Evolutionary conservation across 495 filamentous ascomycete genomes (phyloP), one percentile per base, ranked within the genome.

Genomic region (Aspergillus affinis): DNA sequence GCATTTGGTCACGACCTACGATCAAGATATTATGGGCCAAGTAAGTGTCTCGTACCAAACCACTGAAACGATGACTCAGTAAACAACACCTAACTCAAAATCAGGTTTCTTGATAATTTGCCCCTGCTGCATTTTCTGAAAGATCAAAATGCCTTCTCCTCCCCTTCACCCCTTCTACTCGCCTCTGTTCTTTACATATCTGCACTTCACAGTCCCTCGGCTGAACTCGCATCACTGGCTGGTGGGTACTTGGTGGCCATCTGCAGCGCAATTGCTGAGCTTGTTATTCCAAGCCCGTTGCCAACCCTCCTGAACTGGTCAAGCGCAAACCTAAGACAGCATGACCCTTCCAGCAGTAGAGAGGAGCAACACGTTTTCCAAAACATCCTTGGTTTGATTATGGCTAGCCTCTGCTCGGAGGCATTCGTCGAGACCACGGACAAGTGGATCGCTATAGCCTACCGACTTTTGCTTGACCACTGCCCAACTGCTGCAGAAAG

Each of bases 131-230:
- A 78, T 54, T 78, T 78, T 46, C 58, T 78, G 4, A 70, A 69
- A 54, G 69, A 72, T 29, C 69, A 67, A 18, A 63, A 65, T 32
- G 72, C 67, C 10, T 78, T 73, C 46, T 60, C 61, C 5, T 67
- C 66, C 7, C 73, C 75, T 5, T 75, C 70, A 9, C 75, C 75
- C 12, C 62, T 78, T 8, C 58, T 76, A 4, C 67, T 78, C 7
- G 73, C 72, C 27, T 70, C 75, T 20, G 69, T 78, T 26, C 72
- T 78, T 15, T 78, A 76, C 47, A 75, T 78, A 30, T 72, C 73
- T 51, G 65, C 75, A 8, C 68, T 78, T 0, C 70, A 74, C 45
- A 64, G 70, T 55, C 56, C 59, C 46, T 68, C 68, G 7, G 53
- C 64, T 4, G 72, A 73, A 21, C 51, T 72, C 29, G 65, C 65